Conservation (phyloP, 2,329 filamentous ascomycete genomes). For the Rosellinia necatrix region DNA sequence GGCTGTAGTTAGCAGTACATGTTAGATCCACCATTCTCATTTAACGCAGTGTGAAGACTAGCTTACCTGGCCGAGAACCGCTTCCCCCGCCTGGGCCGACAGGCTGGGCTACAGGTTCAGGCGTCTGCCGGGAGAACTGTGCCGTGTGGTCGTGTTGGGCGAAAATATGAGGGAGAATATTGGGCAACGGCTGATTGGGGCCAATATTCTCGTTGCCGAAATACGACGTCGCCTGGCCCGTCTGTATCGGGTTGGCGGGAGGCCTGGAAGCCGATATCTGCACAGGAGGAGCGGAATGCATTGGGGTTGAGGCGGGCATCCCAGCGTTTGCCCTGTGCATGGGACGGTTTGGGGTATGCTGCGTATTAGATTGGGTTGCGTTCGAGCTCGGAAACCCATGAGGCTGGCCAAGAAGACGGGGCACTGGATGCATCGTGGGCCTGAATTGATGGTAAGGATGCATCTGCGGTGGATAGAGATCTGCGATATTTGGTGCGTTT, state of each 20-base stretch:
- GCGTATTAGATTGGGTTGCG: slow-evolving; percentile 10
- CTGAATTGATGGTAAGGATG: slow-evolving; percentile 11
- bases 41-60: background rate
- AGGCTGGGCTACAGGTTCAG: slow-evolving; percentile 1
- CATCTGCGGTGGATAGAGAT: slow-evolving; percentile 1
- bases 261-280: slow-evolving; percentile 2
- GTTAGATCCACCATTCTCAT: slow-evolving; percentile 11
- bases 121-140: slow-evolving; percentile 12
- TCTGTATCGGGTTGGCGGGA: background rate
- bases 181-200: slow-evolving; percentile 10
- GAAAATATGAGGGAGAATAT: slow-evolving; percentile 6
- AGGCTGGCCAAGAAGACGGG: slow-evolving; percentile 9
- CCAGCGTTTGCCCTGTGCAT: background rate
- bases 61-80: slow-evolving; percentile 12
- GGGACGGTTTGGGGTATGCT: slow-evolving; percentile 10
- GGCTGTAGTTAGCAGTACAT: slow-evolving; percentile 9
- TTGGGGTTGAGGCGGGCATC: background rate
- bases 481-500: slow-evolving; percentile 5
- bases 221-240: slow-evolving; percentile 8
- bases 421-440: slow-evolving; percentile 21
- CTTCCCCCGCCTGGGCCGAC: background rate
- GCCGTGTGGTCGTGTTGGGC: background rate
- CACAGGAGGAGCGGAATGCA: slow-evolving; percentile 5
- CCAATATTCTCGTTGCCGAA: slow-evolving; percentile 14
- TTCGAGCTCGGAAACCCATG: background rate